phyloP scores from a whole-genome alignment of 1,139 yeast genomes.

The Pichia sp. region DNA sequence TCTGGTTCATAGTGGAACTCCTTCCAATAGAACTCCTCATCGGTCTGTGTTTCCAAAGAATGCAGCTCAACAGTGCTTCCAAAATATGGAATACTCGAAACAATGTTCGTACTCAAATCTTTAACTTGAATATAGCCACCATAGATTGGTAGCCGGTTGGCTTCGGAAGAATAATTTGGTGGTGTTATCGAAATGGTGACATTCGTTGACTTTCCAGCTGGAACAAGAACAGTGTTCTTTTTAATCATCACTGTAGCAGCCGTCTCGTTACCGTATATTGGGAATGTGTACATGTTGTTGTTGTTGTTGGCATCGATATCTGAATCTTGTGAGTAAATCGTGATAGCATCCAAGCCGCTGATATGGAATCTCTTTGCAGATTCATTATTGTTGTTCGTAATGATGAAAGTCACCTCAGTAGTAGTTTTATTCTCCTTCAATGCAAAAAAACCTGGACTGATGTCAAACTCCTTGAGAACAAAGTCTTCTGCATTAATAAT shows the following conservation, averaged over 20 bases:
- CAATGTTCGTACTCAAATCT: background rate
- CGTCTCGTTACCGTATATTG: background rate
- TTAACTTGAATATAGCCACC: slow-evolving; percentile 9
- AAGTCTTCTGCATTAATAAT: slow-evolving; percentile 1
- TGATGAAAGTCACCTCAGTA: slow-evolving; percentile 1
- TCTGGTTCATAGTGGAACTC: background rate
- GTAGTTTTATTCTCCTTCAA: slow-evolving; percentile 2
- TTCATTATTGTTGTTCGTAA: slow-evolving; percentile 1
- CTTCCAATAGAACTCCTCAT: slow-evolving; percentile 9
- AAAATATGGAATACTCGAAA: slow-evolving; percentile 7
- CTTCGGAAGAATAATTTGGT: slow-evolving; percentile 6
- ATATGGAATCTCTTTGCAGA: background rate
- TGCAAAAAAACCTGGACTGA: slow-evolving; percentile 3
- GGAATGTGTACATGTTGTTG: slow-evolving; percentile 7
- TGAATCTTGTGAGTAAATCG: slow-evolving; percentile 3
- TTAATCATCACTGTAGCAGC: background rate
- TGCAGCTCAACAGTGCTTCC: slow-evolving; percentile 7
- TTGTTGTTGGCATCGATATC: background rate
- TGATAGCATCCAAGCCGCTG: slow-evolving; percentile 1
- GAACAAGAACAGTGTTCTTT: background rate
- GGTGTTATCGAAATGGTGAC: slow-evolving; percentile 4
- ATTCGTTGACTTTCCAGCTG: background rate
- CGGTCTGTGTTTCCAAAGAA: slow-evolving; percentile 7
- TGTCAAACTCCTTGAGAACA: background rate
- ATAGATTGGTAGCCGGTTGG: slow-evolving; percentile 6